Conservation (phyloP, 192 early-diverging fungal genomes). For the Globomyces pollinis-pini region DNA sequence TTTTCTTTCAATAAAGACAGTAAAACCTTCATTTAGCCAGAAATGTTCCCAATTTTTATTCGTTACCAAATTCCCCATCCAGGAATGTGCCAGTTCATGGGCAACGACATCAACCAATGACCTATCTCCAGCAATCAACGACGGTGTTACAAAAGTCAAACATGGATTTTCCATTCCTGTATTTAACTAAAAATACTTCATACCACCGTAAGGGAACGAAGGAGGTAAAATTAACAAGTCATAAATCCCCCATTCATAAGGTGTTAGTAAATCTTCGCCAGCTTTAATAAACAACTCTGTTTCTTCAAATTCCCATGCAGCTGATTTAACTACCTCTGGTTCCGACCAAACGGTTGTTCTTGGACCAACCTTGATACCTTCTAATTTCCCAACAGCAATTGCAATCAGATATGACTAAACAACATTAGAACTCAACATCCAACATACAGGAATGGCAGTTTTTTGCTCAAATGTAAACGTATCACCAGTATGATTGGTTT, state of each 20-base stretch:
- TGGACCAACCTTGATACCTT: conserved; percentile 73
- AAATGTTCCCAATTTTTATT: conserved; percentile 44
- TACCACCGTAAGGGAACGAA: conserved; percentile 65
- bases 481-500: conserved; percentile 37
- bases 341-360: conserved; percentile 95
- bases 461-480: conserved; percentile 79
- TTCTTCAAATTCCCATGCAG: conserved; percentile 87
- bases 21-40: conserved; percentile 98
- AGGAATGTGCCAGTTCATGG: conserved; percentile 62
- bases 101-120: conserved; percentile 86
- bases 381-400: conserved; percentile 84
- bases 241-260: conserved; percentile 94
- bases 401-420: conserved; percentile 96
- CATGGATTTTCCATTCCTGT: conserved; percentile 99
- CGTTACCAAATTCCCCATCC: conserved; percentile 18
- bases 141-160: conserved; percentile 95
- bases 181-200: too few relatives aligned
- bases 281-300: conserved; percentile 47
- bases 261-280: conserved; percentile 62
- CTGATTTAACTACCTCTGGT: conserved; percentile 77
- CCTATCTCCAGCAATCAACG: conserved; percentile 87
- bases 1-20: conserved; percentile 88
- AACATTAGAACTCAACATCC: too few relatives aligned
- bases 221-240: conserved; percentile 85
- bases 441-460: conserved; percentile 84